phyloP scores from a whole-genome alignment of 257 asterid genomes.

The Nyctanthes arbortristis region DNA sequence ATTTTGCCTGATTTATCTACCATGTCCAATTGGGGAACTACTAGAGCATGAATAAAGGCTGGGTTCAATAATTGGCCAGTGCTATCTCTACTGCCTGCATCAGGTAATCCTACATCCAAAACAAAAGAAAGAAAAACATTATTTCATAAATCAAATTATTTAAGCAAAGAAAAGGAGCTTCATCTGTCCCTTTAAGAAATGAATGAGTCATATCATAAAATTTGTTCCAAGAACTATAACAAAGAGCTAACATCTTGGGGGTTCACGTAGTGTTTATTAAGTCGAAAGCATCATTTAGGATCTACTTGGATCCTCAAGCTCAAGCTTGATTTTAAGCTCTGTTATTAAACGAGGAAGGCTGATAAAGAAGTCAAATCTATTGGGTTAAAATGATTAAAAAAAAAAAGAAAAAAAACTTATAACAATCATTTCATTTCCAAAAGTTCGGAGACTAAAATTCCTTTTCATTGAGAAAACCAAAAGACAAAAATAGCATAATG shows the following conservation, averaged over 20 bases:
- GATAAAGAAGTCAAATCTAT: not conserved
- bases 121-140: not conserved
- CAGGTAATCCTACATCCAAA: constrained; percentile 28
- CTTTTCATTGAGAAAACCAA: not conserved
- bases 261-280: not conserved
- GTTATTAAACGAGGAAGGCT: not conserved
- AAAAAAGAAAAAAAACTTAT: no score
- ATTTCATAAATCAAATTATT: not conserved
- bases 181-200: not conserved
- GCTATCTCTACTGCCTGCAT: constrained; percentile 45
- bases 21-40: constrained; percentile 76
- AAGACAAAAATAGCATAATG: not conserved
- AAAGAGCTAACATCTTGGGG: not conserved
- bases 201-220: not conserved
- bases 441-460: not conserved
- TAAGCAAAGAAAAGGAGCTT: constrained; percentile 15
- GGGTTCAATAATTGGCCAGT: constrained; percentile 81
- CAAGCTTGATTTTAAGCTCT: not conserved
- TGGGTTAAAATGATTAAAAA: not conserved
- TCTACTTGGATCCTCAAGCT: not conserved
- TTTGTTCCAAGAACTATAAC: not conserved
- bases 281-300: not conserved
- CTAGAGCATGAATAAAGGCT: constrained; percentile 78
- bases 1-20: constrained; percentile 75
- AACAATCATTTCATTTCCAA: no score